Percentiles rank a stretch among this genome's conserved stretches.
Conservation (phyloP, 345 rosid species). For the Salix caprea region DNA sequence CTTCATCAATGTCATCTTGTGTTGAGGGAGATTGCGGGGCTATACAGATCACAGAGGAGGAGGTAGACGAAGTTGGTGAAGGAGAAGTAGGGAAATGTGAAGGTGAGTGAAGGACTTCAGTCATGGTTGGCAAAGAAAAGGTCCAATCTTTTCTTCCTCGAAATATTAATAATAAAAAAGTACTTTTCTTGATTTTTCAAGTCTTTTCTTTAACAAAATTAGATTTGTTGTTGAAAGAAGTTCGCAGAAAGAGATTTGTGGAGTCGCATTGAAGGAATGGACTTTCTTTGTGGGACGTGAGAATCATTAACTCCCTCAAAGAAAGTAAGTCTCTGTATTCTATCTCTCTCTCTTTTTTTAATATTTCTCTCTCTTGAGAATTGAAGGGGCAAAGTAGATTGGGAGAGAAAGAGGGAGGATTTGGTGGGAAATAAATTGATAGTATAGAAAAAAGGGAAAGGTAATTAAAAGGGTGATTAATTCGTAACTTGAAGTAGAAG, state of each 20-base stretch:
- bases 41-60: constrained; percentile 27
- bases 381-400: constrained; percentile 25
- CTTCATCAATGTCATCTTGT: constrained; percentile 7
- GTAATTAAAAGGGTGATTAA: not conserved
- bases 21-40: constrained; percentile 21
- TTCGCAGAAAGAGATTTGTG: not conserved
- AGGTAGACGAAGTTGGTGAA: not conserved
- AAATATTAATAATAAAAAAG: not conserved
- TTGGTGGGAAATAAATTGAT: constrained; percentile 37
- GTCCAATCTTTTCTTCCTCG: constrained; percentile 4
- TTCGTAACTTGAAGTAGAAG: not conserved
- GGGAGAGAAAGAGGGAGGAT: constrained; percentile 1
- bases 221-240: constrained; percentile 4
- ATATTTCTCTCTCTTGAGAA: constrained; percentile 10
- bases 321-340: not conserved
- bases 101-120: constrained; percentile 57
- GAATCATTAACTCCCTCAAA: constrained; percentile 29
- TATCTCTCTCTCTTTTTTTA: not conserved
- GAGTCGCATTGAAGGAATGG: constrained; percentile 45
- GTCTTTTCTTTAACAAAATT: constrained; percentile 1
- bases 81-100: constrained; percentile 57
- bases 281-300: constrained; percentile 27
- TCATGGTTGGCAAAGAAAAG: constrained; percentile 49
- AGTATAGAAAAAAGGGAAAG: too few relatives aligned
- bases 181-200: not conserved